phyloP scores from a whole-genome alignment of 306 rosid species.

The Echinosophora koreensis region DNA sequence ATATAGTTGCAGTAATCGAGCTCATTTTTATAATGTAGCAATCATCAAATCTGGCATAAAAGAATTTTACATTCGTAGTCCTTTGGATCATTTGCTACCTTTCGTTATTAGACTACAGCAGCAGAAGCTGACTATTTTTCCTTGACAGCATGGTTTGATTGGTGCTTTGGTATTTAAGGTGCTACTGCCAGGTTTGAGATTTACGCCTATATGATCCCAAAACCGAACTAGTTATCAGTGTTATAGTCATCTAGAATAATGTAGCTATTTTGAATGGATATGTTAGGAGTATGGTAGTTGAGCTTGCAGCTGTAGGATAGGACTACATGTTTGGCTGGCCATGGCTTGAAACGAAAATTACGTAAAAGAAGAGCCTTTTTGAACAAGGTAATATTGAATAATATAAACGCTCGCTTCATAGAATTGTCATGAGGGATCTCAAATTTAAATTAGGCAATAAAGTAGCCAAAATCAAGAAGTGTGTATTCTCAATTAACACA shows the following conservation, averaged over 20 bases:
- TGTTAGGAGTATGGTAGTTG: conserved; percentile 50
- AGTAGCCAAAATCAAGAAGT: conserved; percentile 21
- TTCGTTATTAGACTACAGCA: no score
- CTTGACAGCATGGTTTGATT: no score
- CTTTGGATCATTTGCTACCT: no score
- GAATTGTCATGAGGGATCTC: conserved; percentile 41
- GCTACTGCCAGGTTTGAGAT: background rate
- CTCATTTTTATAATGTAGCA: background rate
- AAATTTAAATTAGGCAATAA: conserved; percentile 8
- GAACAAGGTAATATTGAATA: background rate
- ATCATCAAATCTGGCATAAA: no score
- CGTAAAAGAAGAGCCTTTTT: no score
- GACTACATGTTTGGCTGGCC: no score
- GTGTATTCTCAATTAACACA: conserved; percentile 35
- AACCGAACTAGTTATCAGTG: background rate
- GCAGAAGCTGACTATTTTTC: no score
- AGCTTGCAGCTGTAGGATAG: background rate
- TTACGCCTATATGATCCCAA: background rate
- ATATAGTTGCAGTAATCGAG: background rate
- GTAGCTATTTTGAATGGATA: background rate
- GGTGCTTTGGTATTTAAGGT: no score
- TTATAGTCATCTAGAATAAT: background rate
- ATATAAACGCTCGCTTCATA: conserved; percentile 35
- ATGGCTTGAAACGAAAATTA: no score
- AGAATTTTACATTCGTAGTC: no score